Evolutionary conservation across 2,329 filamentous ascomycete genomes (phyloP).

Genomic region (Fusarium devonianum): DNA sequence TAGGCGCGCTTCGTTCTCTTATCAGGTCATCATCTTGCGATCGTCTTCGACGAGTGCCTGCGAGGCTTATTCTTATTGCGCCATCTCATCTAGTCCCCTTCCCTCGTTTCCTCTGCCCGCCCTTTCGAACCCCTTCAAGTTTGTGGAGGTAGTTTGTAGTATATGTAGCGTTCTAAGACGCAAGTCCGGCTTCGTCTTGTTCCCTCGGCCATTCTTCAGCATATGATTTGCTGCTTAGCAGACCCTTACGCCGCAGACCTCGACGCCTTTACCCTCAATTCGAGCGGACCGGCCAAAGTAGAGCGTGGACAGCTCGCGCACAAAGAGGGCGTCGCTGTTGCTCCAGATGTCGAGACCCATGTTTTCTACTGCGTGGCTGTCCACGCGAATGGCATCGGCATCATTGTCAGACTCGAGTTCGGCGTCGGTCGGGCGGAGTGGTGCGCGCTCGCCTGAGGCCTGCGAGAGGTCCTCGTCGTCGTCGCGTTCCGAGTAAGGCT

Average conservation of each 20-base stretch:
- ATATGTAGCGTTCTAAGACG: constrained; percentile 35
- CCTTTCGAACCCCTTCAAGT: constrained; percentile 1
- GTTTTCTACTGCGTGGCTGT: constrained; percentile 68
- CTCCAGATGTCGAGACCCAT: constrained; percentile 86
- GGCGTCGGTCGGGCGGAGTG: constrained; percentile 33
- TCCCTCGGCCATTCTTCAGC: constrained; percentile 2
- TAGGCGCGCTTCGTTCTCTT: too few species aligned
- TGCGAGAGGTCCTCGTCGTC: constrained; percentile 49
- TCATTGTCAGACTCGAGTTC: constrained; percentile 46
- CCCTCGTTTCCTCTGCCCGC: constrained; percentile 3
- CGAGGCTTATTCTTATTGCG: constrained; percentile 29
- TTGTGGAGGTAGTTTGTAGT: constrained; percentile 26
- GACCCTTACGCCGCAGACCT: constrained; percentile 76
- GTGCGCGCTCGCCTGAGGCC: constrained; percentile 39
- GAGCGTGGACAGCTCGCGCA: constrained; percentile 64
- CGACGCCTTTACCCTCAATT: constrained; percentile 73
- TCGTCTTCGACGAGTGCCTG: constrained; percentile 11
- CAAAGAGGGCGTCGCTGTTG: constrained; percentile 71
- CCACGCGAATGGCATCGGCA: constrained; percentile 59
- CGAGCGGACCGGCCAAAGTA: constrained; percentile 72
- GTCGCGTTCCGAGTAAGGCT: constrained; percentile 47
- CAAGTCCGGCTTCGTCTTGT: constrained; percentile 39
- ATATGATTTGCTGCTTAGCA: constrained; percentile 54
- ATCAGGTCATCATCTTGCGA: background rate
- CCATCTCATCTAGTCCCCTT: constrained; percentile 19